Evolutionary conservation across 352 stramenopile genomes (phyloP), one percentile per base, ranked within the genome.

Genomic region (Phytophthora lateralis): DNA sequence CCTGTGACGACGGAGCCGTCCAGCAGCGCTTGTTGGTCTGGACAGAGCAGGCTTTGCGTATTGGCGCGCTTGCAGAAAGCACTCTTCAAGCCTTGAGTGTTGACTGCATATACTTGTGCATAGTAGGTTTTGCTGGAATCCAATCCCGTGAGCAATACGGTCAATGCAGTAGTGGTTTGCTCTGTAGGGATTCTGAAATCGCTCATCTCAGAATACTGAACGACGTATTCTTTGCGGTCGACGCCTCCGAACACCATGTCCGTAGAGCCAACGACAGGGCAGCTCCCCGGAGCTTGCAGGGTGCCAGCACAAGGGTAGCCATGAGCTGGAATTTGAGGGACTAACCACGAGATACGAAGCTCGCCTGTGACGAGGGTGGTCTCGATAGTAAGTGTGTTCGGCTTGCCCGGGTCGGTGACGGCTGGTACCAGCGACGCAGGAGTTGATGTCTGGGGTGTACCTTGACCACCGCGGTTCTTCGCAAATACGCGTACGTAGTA

Each of bases 401-500:
- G 85, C 41, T 93, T 93, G 46, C 85, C 85, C 0, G 85, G 85
- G 3, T 58, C 66, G 7, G 75, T 82, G 49, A 85, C 74, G 9
- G 58, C 67, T 6, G 85, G 85, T 14, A 82, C 63, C n/a, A 79
- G 58, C n/a, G 75, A 82, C 3, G 66, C 32, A 1, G 80, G 85
- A 0, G 69, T 83, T 17, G 85, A 63, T 1, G 61, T 75, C 69
- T 92, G 85, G 9, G 78, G 69, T 3, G 80, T 86, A 12, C 85
- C 82, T 7, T 63, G 30, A 0, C 85, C 85, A 9, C 74, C 75
- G 2, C 69, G 55, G 55, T 91, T 94, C 11, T 82, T 73, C 0
- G 95, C 96, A 18, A 88, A 85, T 27, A 98, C 91, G 17, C 90
- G 86, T 6, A 97, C 82, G 56, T 89, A 98, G 66, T 98, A 98